phyloP scores from a whole-genome alignment of 768 basidiomycete genomes.

The Suillus lakei region DNA sequence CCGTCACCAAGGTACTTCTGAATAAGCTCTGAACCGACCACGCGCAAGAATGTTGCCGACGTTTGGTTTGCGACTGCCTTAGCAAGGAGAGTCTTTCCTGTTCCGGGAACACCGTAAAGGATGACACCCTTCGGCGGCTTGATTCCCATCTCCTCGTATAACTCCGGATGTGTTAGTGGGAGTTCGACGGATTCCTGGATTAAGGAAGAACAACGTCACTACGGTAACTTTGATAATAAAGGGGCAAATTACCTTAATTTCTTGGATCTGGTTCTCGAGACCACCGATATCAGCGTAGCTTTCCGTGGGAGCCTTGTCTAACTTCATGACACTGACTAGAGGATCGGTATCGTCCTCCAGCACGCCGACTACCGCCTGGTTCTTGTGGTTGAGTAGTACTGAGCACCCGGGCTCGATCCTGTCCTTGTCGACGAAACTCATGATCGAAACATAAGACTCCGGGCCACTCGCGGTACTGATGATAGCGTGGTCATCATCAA shows the following conservation, averaged over 20 bases:
- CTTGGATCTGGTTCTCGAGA: slow-evolving; percentile 95
- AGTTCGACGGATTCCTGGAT: slow-evolving; percentile 94
- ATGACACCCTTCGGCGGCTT: slow-evolving; percentile 99
- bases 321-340: slow-evolving; percentile 97
- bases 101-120: slow-evolving; percentile 97
- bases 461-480: slow-evolving; percentile 93
- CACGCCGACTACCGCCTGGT: slow-evolving; percentile 92
- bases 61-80: slow-evolving; percentile 99
- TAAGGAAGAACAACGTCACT: not conserved
- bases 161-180: slow-evolving; percentile 94
- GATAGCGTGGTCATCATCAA: slow-evolving; percentile 99
- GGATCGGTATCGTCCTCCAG: slow-evolving; percentile 95
- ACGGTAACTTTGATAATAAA: not conserved
- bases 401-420: slow-evolving; percentile 95
- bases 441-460: slow-evolving; percentile 96
- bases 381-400: slow-evolving; percentile 95
- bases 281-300: slow-evolving; percentile 99
- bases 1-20: slow-evolving; percentile 99
- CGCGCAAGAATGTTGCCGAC: slow-evolving; percentile 95
- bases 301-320: slow-evolving; percentile 98
- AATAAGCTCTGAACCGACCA: slow-evolving; percentile 97
- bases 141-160: slow-evolving; percentile 99
- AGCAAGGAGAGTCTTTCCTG: slow-evolving; percentile 96
- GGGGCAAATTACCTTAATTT: slow-evolving; percentile 80
- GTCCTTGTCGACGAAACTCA: slow-evolving; percentile 99